Evolutionary conservation across 441 rosid genomes (phyloP), one percentile per base, ranked within the genome.

Genomic region (Oxalis stricta): DNA sequence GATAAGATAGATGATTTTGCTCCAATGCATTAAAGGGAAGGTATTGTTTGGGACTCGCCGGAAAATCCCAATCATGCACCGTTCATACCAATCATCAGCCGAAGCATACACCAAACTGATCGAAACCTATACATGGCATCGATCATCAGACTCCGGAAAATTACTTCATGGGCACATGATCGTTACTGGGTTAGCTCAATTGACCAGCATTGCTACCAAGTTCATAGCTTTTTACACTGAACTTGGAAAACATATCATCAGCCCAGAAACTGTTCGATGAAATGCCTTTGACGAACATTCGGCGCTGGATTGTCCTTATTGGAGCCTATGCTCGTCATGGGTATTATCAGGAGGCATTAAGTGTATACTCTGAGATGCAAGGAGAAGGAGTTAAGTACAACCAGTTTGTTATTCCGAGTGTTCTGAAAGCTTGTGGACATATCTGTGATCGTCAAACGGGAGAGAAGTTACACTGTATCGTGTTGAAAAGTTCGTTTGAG

Each of bases 371-470:
- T 23, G 71, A 73, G 18, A 84, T 88, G 88, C 68, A 57, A 22
- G 44, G 51, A 18, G 45, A 63, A 37, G 75, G 77, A 23, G 33
- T 74, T 13, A 61, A 63, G n/a, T 61, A 63, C 18, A 63, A 79
- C 32, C 48, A 41, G 36, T 82, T 70, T 53, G 68, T 89, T 3
- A 33, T 84, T 46, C 97, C 95, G 24, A 77, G 92, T 35, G 60
- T 82, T 47, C 72, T 89, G 38, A 84, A 71, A 54, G 87, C 85
- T 5, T 72, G 84, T 59, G 82, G 75, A 6, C 73, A 68, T 52
- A 54, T 77, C 36, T 46, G 48, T 41, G 71, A 75, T 59, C 35
- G 29, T 14, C 60, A 52, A 17, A 48, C 64, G 0, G 97, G 94
- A 35, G 67, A 44, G 73, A 51, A 53, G 44, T 35, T 89, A 26